These are phyloP conservation scores for Termitomyces sp. DNA, from an alignment of 768 basidiomycete species.

Conservation along the genomic window DNA sequence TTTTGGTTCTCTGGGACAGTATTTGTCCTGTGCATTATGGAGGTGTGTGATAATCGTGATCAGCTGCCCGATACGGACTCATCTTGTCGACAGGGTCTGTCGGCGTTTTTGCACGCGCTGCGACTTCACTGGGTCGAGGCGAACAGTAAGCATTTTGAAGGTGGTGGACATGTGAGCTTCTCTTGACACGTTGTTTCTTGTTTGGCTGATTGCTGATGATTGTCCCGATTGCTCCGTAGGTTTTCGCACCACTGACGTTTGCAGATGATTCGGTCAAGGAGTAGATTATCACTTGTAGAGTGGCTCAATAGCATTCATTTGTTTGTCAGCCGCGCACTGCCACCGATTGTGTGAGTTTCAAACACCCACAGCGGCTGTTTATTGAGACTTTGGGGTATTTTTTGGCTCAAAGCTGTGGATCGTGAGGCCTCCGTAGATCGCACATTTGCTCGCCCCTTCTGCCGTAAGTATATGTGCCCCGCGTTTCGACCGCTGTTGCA, in stretches of 20 bases:
- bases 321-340: background rate
- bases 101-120: constrained; percentile 93
- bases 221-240: constrained; percentile 23
- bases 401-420: background rate
- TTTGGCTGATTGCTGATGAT: constrained; percentile 14
- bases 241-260: constrained; percentile 45
- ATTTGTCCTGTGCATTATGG: constrained; percentile 86
- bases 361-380: background rate
- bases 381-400: background rate
- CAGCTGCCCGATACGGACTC: constrained; percentile 14
- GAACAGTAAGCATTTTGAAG: constrained; percentile 94
- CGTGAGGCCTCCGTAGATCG: background rate
- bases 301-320: background rate
- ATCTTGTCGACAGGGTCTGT: constrained; percentile 60
- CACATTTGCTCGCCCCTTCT: background rate
- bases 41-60: constrained; percentile 49
- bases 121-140: constrained; percentile 98
- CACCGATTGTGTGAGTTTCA: background rate
- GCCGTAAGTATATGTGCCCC: constrained; percentile 7
- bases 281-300: constrained; percentile 14
- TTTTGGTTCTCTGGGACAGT: constrained; percentile 84
- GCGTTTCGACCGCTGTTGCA: constrained; percentile 2
- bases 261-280: constrained; percentile 32
- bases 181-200: constrained; percentile 11
- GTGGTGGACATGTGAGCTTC: constrained; percentile 69